Base-by-base conservation (phyloP, 1,139 yeast genomes). In the Saccharomycopsis crataegensis region DNA sequence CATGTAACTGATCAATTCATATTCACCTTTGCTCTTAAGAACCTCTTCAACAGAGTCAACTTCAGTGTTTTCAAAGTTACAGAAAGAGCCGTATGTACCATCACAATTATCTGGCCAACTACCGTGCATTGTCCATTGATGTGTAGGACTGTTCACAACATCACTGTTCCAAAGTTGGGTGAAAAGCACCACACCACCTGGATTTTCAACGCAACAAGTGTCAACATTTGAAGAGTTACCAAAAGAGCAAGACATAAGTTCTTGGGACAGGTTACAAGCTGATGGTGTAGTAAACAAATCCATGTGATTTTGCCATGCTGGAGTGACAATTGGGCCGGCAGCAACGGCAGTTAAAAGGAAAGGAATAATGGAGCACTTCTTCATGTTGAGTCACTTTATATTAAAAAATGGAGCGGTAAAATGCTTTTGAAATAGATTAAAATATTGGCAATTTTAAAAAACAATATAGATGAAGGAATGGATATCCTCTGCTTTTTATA, bases 121-220 rank as follows among this genome's bases (percentile, higher is more conserved):
- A 0, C 96, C 96, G 65, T 87, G 95, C 40, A 88, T 71, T 0
- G 98, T 91, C 70, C 89, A 93, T 58, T 80, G 71, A 59, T 89
- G 83, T 48, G 77, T 72, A 1, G 89, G 86, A 2, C 96, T 96
- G 57, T 83, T 75, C 1, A 93, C 82, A 0, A 96, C 96, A 57
- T 73, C 72, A 64, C 86, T 87, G 67, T 90, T 96, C 98, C 98
- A 91, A 68, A 91, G 89, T 67, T 93, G 98, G 0, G 98, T 88
- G 63, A 83, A 88, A 51, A 91, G 69, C 44, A 91, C 77, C 16
- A 90, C 76, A 1, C 98, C 98, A 37, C 94, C 93, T 22, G 28
- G 28, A 2, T 41, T n/a, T 46, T 91, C 97, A 66, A 83, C 88
- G 67, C 98, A 93, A 65, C 99, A 93, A 1, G 82, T 67, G 62